Base-by-base conservation (phyloP, 2,329 filamentous ascomycete species). In the Aspergillus ochraceoroseus region DNA sequence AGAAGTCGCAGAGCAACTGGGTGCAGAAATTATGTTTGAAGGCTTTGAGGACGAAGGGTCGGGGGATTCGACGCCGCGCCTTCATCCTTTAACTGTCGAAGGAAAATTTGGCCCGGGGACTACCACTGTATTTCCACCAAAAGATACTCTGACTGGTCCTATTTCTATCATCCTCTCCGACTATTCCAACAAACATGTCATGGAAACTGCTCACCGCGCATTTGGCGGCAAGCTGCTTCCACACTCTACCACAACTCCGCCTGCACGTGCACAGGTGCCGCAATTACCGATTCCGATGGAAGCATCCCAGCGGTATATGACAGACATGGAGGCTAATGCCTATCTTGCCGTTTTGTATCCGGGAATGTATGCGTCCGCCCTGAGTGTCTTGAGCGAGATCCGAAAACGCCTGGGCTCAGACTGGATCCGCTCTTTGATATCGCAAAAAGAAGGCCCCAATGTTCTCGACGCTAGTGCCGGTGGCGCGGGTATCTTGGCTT, bases 161-260 rank as follows among this genome's bases (percentile, higher is more conserved):
- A 80, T 94, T 12, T 73, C 77, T 2, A 65, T 76, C 3, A 71
- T 95, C 2, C 71, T 96, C 2, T 72, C 73, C 9, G 71, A 82
- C 40, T 77, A 80, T 38, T 77, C 87, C 42, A 77, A 81, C 29
- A 83, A 80, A 41, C 92, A 98, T 58, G 71, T 96, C 20, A 73
- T 74, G 22, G 75, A 83, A 41, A 75, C 83, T 1, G 85, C 89
- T 0, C 79, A 86, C 51, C 76, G 73, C 29, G 73, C 79, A 1
- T 90, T 95, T 59, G 90, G 89, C 29, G 90, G 90, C 0, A 66
- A 66, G 3, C 79, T 81, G 0, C 70, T 96, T 11, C 89, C 89
- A 2, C 74, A 83, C 57, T 94, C 87, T 1, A 80, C 85, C 1
- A 76, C 81, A 1, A 89, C 85, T 2, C 82, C 85, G 0, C 66